Conservation (phyloP, 768 basidiomycete genomes). For the Heimioporus sp. region DNA sequence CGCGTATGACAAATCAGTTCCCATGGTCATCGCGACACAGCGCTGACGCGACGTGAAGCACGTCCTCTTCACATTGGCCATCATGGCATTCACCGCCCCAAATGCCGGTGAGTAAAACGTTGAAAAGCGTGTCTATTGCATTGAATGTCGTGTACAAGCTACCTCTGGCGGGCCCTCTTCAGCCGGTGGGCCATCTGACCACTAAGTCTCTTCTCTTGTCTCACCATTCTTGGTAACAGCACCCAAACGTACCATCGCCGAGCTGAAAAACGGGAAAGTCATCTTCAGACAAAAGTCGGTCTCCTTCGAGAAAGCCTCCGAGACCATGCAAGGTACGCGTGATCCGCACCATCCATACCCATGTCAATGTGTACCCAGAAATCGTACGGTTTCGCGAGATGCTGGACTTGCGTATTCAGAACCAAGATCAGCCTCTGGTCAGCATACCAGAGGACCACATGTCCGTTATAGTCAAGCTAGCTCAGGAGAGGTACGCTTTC, state of each 20-base stretch:
- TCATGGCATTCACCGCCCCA: slow-evolving; percentile 20
- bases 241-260: slow-evolving; percentile 47
- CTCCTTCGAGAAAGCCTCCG: slow-evolving; percentile 75
- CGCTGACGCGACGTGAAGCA: slow-evolving; percentile 15
- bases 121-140: slow-evolving; percentile 1
- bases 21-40: slow-evolving; percentile 29
- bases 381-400: slow-evolving; percentile 76
- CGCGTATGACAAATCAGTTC: slow-evolving; percentile 32
- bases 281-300: slow-evolving; percentile 72
- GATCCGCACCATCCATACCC: not conserved
- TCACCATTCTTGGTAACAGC: slow-evolving; percentile 27
- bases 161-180: slow-evolving; percentile 6
- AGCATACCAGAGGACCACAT: slow-evolving; percentile 66
- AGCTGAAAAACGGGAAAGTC: slow-evolving; percentile 76
- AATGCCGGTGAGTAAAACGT: slow-evolving; percentile 15
- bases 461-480: slow-evolving; percentile 77
- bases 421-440: slow-evolving; percentile 48
- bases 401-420: slow-evolving; percentile 54
- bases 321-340: slow-evolving; percentile 73
- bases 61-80: slow-evolving; percentile 10
- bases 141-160: slow-evolving; percentile 11
- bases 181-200: slow-evolving; percentile 15
- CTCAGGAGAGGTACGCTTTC: slow-evolving; percentile 73
- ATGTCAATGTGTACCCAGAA: slow-evolving; percentile 40
- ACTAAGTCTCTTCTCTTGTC: not conserved